phyloP scores from a whole-genome alignment of 116 monocot genomes.

The Dioscorea cayenensis region DNA sequence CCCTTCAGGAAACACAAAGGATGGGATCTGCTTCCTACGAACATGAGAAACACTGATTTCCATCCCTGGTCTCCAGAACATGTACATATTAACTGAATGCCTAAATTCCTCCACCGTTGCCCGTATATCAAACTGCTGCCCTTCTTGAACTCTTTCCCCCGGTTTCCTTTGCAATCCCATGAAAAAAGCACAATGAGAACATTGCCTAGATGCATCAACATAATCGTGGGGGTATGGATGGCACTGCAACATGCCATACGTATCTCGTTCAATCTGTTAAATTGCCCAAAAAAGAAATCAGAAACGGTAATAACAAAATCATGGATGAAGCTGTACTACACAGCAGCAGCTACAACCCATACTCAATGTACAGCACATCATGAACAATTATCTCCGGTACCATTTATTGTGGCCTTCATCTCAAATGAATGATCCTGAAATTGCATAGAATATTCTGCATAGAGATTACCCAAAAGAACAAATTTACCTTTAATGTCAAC shows the following conservation, averaged over 20 bases:
- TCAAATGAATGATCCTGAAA: not conserved
- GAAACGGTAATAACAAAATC: not conserved
- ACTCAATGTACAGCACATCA: too few species aligned
- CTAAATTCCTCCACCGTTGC: slow-evolving; percentile 92
- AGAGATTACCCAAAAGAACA: not conserved
- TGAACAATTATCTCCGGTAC: too few species aligned
- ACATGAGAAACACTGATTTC: slow-evolving; percentile 91
- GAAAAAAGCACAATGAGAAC: slow-evolving; percentile 81
- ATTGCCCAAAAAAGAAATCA: not conserved
- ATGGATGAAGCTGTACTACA: not conserved
- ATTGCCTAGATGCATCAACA: slow-evolving; percentile 48
- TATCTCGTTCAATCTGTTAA: slow-evolving; percentile 92
- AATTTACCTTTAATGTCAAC: slow-evolving; percentile 78
- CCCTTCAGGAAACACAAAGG: slow-evolving; percentile 83
- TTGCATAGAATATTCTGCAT: not conserved
- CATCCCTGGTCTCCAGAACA: slow-evolving; percentile 94
- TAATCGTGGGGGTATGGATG: slow-evolving; percentile 92
- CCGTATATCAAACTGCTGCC: slow-evolving; percentile 97
- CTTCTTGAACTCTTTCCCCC: slow-evolving; percentile 60
- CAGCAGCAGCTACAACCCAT: not conserved
- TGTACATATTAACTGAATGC: slow-evolving; percentile 71
- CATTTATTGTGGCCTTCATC: not conserved
- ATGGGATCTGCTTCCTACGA: slow-evolving; percentile 79
- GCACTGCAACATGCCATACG: slow-evolving; percentile 82
- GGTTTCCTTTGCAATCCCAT: slow-evolving; percentile 89